phyloP scores from a whole-genome alignment of 108 stramenopile species.

The Epithemia pelagica region DNA sequence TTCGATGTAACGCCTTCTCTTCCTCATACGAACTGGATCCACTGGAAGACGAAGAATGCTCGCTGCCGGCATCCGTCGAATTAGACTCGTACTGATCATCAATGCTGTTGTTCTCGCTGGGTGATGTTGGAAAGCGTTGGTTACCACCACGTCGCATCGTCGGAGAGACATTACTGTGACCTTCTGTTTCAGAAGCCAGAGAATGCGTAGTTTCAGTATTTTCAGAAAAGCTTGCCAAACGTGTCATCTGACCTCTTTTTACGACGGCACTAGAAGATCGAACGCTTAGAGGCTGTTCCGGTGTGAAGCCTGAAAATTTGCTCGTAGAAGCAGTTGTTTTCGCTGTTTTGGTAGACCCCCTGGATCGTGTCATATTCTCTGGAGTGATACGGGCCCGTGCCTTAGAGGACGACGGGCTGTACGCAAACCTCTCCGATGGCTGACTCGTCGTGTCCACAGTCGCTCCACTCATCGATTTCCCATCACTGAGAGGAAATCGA shows the following conservation, averaged over 20 bases:
- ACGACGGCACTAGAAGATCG: no score
- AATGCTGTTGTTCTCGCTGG: not conserved
- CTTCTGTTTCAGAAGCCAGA: not conserved
- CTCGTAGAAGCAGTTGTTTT: not conserved
- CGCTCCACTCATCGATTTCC: not conserved
- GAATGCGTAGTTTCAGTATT: not conserved
- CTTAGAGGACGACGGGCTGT: not conserved
- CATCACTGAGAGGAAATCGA: slow-evolving; percentile 4
- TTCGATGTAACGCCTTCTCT: not conserved
- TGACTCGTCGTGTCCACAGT: not conserved
- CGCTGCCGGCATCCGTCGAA: not conserved
- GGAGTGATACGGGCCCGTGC: not conserved
- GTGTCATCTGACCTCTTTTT: no score
- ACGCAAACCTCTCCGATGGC: not conserved
- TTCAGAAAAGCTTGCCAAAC: no score
- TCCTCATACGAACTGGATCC: not conserved
- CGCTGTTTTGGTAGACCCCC: not conserved
- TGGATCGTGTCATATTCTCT: not conserved
- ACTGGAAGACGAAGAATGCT: not conserved
- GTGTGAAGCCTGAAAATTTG: not conserved
- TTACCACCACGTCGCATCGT: not conserved
- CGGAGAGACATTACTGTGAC: not conserved
- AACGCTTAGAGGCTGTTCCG: not conserved
- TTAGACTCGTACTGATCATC: no score
- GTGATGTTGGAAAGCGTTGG: not conserved